Conservation (phyloP, 2,329 filamentous ascomycete species). For the Didymosphaeria variabile region DNA sequence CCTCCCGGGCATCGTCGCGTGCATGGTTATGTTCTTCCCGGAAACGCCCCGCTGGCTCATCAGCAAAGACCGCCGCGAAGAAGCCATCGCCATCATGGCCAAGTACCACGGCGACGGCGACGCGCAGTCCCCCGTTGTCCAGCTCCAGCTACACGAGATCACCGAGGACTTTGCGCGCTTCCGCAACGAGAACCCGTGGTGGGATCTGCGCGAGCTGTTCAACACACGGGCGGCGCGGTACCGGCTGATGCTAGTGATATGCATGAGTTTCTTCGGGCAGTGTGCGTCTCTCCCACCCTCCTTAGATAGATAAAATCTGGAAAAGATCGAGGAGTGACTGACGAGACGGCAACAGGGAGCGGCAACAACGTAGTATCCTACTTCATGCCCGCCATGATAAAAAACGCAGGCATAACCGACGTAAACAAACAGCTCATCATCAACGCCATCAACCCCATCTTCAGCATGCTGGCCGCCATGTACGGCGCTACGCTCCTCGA, state of each 20-base stretch:
- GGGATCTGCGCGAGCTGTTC: conserved; percentile 45
- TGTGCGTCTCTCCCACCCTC: conserved; percentile 24
- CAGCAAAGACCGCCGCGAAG: conserved; percentile 62
- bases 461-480: conserved; percentile 49
- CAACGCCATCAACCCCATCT: conserved; percentile 54
- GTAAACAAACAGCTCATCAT: conserved; percentile 50
- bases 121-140: conserved; percentile 43
- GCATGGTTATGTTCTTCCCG: conserved; percentile 63
- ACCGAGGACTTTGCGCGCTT: conserved; percentile 38
- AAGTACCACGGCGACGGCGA: conserved; percentile 65
- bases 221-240: conserved; percentile 45
- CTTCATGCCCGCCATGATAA: conserved; percentile 47
- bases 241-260: conserved; percentile 50
- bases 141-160: conserved; percentile 51
- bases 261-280: conserved; percentile 55
- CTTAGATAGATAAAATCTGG: too few species aligned
- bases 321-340: too few species aligned
- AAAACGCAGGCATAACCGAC: conserved; percentile 48
- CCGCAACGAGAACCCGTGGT: conserved; percentile 46
- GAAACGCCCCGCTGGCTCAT: conserved; percentile 70
- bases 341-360: too few species aligned
- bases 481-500: conserved; percentile 46
- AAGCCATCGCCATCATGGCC: conserved; percentile 66
- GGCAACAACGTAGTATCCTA: conserved; percentile 52
- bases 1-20: conserved; percentile 53